Base-by-base conservation (phyloP, 2,329 filamentous ascomycete species). In the Cercospora sojina region DNA sequence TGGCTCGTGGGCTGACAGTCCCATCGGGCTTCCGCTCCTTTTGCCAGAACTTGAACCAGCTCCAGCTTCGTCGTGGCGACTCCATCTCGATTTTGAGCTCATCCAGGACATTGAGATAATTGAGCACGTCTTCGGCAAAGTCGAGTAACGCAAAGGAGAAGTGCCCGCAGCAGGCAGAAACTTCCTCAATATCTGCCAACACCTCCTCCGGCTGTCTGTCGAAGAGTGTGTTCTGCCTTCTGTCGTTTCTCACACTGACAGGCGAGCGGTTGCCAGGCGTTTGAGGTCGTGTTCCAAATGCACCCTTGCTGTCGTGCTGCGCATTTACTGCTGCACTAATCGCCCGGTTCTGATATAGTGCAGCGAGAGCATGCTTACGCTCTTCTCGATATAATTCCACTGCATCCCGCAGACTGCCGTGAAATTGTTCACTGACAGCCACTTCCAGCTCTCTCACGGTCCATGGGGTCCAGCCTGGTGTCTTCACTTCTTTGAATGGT, bases 101-200 rank as follows among this genome's bases (percentile, higher is more conserved):
- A 74, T 97, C 92, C 4, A 99, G 81, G 0, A 95, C 89, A 61
- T 92, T 88, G 53, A 99, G 79, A 72, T 96, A 95, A 12, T 86
- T 86, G 70, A 91, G 88, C 81, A 96, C 91, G 75, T 97, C 93
- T 75, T 96, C 91, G 0, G 92, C 93, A 75, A 98, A 94, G 71
- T 95, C 91, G 69, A 95, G 87, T 27, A 99, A 83, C 51, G 91
- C 96, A 77, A 95, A 97, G 75, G 91, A 94, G 76, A 98, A 99
- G 79, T 98, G 93, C 0, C 95, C 94, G 75, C 95, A 99, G 64
- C 93, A 96, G n/a, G 95, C 94, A 47, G 94, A 93, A 10, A 98
- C 93, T 78, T 99, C 95, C 77, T 99, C 95, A 65, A 97, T 93
- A 77, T 98, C 95, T 2, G 94, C 95, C 75, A 96, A 90, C 8